These are phyloP conservation scores for Halophytophthora polymorphica DNA, from an alignment of 352 stramenopile genomes.

Conservation along the genomic window DNA sequence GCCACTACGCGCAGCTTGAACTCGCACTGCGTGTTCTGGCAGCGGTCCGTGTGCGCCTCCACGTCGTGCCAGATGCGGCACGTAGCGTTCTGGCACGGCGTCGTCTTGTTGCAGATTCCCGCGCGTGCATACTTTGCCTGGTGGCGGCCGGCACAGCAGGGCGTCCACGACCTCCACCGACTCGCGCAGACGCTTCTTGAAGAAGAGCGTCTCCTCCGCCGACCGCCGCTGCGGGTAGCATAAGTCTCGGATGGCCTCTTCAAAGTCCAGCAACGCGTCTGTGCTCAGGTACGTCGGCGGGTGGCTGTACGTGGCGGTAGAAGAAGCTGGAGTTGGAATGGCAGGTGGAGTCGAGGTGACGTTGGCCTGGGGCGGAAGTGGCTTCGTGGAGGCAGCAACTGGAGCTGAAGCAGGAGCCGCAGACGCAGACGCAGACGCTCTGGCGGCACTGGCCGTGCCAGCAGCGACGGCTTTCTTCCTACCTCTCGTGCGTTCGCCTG, in stretches of 20 bases:
- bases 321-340: no score
- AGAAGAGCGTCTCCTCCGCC: conserved; percentile 48
- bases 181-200: conserved; percentile 64
- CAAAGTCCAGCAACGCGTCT: conserved; percentile 46
- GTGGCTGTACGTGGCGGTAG: conserved; percentile 20
- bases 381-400: no score
- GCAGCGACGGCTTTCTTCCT: conserved; percentile 5
- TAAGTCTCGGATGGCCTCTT: conserved; percentile 61
- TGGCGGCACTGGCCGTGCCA: no score
- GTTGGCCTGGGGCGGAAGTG: no score
- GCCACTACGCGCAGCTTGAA: conserved; percentile 67
- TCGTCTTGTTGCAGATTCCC: conserved; percentile 58
- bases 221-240: conserved; percentile 57
- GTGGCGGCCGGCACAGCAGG: conserved; percentile 53
- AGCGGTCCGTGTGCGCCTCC: conserved; percentile 64
- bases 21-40: conserved; percentile 59
- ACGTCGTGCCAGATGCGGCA: conserved; percentile 77
- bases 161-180: conserved; percentile 70
- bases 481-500: conserved; percentile 11
- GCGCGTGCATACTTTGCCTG: conserved; percentile 41
- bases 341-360: no score
- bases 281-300: conserved; percentile 32
- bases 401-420: no score
- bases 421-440: no score
- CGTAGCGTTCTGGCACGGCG: conserved; percentile 58